Percentiles rank a stretch among this genome's conserved stretches.
These are phyloP conservation scores for Oleoguttula mirabilis DNA, from an alignment of 495 filamentous ascomycete species.

Conservation along the genomic window DNA sequence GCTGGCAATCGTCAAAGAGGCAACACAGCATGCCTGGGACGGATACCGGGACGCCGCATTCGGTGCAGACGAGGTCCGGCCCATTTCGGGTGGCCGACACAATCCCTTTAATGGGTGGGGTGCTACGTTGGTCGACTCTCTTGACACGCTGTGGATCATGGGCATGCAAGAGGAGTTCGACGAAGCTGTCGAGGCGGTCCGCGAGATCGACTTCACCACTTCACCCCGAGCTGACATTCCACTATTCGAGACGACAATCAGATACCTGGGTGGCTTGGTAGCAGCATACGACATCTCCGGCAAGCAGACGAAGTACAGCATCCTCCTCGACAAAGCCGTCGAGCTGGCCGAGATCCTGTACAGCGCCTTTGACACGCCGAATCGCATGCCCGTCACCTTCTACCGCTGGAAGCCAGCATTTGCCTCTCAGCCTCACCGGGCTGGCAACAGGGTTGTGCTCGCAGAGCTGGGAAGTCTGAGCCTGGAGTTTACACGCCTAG, in stretches of 20 bases:
- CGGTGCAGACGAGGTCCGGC: constrained; percentile 32
- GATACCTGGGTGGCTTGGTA: constrained; percentile 32
- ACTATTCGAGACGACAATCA: constrained; percentile 33
- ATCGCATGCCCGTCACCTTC: constrained; percentile 82
- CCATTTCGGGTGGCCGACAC: constrained; percentile 30
- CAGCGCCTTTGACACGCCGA: constrained; percentile 90
- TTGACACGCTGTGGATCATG: constrained; percentile 97
- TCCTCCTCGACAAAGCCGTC: constrained; percentile 73
- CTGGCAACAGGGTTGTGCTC: constrained; percentile 48
- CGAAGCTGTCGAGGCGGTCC: constrained; percentile 64
- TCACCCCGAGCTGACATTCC: constrained; percentile 36
- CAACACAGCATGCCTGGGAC: constrained; percentile 28
- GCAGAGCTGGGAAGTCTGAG: constrained; percentile 84
- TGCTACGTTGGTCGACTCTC: constrained; percentile 81
- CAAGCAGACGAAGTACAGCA: constrained; percentile 41
- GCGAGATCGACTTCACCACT: constrained; percentile 81
- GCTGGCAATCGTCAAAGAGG: constrained; percentile 33
- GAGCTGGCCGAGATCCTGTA: constrained; percentile 84
- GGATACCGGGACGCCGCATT: constrained; percentile 32
- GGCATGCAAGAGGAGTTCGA: constrained; percentile 79
- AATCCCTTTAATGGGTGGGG: constrained; percentile 93
- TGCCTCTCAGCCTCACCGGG: constrained; percentile 53
- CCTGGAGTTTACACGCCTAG: constrained; percentile 90
- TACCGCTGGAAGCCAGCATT: constrained; percentile 70
- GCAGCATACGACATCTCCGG: constrained; percentile 38